These are phyloP conservation scores for Pseudopyricularia javanii DNA, from an alignment of 2,329 filamentous ascomycete genomes.

Conservation along the genomic window DNA sequence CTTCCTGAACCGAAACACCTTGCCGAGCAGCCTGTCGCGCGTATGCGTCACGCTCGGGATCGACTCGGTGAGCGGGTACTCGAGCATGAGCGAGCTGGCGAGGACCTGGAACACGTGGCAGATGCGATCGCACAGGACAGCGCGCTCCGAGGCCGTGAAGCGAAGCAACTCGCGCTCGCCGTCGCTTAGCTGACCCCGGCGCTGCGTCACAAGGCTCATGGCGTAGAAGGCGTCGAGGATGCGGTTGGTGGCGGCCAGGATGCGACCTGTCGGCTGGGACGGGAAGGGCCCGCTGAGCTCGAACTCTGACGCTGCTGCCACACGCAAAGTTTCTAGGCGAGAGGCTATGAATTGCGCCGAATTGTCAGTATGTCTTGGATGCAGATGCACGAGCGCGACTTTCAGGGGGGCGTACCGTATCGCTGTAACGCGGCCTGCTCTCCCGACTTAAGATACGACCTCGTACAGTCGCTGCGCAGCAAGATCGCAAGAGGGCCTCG, in stretches of 20 bases:
- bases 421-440: constrained; percentile 82
- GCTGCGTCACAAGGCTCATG: constrained; percentile 85
- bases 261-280: constrained; percentile 54
- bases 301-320: constrained; percentile 70
- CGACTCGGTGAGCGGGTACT: constrained; percentile 84
- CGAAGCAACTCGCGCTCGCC: constrained; percentile 72
- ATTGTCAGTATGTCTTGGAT: no score
- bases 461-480: constrained; percentile 40
- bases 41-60: constrained; percentile 72
- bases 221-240: constrained; percentile 92
- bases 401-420: constrained; percentile 32
- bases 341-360: constrained; percentile 20
- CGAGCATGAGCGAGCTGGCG: constrained; percentile 84
- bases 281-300: constrained; percentile 83
- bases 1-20: constrained; percentile 77
- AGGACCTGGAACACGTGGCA: constrained; percentile 81
- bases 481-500: constrained; percentile 74
- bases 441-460: constrained; percentile 71
- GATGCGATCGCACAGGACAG: constrained; percentile 73
- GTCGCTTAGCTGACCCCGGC: constrained; percentile 60
- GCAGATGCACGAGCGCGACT: background rate
- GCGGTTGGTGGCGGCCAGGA: constrained; percentile 68
- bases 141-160: constrained; percentile 69
- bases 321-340: constrained; percentile 61
- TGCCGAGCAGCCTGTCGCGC: constrained; percentile 72